A percentile compares a stretch with the other conserved stretches of the same genome.
Evolutionary conservation across 2,329 filamentous ascomycete species (phyloP).

Genomic region (Aspergillus sp.): DNA sequence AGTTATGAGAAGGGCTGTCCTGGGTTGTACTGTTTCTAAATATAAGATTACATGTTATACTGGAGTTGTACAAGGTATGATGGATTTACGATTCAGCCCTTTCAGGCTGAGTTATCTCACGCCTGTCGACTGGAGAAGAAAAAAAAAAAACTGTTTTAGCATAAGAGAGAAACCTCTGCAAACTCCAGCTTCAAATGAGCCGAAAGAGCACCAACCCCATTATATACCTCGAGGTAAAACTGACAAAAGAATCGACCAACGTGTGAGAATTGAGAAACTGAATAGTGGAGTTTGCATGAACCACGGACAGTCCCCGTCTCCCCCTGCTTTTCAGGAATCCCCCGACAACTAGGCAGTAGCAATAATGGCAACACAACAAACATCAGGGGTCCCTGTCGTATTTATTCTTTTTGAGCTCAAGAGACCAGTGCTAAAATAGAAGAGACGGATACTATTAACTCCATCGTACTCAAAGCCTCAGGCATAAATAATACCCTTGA

Average conservation of each 20-base stretch:
- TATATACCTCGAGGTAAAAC: no score
- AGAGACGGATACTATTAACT: neutral
- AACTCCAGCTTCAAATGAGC: no score
- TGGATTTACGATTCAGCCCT: no score
- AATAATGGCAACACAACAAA: slow-evolving; percentile 4
- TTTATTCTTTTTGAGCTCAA: no score
- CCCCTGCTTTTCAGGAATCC: slow-evolving; percentile 2
- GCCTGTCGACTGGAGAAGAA: no score
- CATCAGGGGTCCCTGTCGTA: neutral
- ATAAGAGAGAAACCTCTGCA: no score
- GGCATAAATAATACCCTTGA: neutral
- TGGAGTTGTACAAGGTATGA: neutral
- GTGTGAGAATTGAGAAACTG: slow-evolving; percentile 1
- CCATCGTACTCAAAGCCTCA: neutral
- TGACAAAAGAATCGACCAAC: neutral
- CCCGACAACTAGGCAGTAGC: slow-evolving; percentile 6
- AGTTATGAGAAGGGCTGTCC: neutral
- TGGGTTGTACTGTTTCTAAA: slow-evolving; percentile 6
- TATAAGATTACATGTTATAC: slow-evolving; percentile 2
- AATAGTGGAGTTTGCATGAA: slow-evolving; percentile 10
- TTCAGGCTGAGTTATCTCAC: no score
- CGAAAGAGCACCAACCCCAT: no score
- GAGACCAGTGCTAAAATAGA: neutral
- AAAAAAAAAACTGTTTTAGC: no score
- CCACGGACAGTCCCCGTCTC: neutral